Conservation (phyloP, 2,329 filamentous ascomycete species). For the Talaromyces sp. region DNA sequence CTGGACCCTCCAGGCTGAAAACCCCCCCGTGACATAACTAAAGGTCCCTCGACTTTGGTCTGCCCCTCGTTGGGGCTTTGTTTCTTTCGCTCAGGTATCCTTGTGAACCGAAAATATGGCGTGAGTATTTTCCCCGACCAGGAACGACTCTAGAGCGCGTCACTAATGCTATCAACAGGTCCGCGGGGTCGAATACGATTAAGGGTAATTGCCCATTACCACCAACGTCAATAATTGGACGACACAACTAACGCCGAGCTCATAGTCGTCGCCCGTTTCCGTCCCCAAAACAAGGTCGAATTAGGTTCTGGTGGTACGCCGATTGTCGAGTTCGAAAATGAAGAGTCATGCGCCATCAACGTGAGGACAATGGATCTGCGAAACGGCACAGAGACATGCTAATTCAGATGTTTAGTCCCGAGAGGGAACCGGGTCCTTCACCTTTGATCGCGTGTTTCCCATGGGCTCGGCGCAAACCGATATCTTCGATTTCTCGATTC, state of each 20-base stretch:
- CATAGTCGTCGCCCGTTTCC: constrained; percentile 92
- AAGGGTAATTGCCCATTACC: constrained; percentile 49
- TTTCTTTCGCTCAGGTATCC: constrained; percentile 15
- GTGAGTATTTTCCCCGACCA: constrained; percentile 39
- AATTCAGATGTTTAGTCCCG: constrained; percentile 62
- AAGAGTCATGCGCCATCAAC: constrained; percentile 84
- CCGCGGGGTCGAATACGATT: constrained; percentile 51
- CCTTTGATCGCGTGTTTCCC: constrained; percentile 96
- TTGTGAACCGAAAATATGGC: constrained; percentile 46
- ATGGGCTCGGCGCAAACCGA: constrained; percentile 89
- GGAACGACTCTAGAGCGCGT: not conserved
- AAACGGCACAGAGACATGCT: constrained; percentile 19
- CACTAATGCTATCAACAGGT: constrained; percentile 22
- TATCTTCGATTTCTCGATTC: constrained; percentile 98
- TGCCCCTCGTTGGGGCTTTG: constrained; percentile 29
- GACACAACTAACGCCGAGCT: constrained; percentile 45
- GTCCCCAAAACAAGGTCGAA: constrained; percentile 95
- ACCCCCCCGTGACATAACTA: constrained; percentile 13
- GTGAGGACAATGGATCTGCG: constrained; percentile 52
- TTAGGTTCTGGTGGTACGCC: constrained; percentile 86
- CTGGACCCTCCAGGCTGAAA: constrained; percentile 14
- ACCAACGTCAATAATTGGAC: not conserved
- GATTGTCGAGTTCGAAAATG: constrained; percentile 84
- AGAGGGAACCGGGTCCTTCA: constrained; percentile 84
- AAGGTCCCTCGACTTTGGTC: constrained; percentile 16